phyloP scores from a whole-genome alignment of 106 monocot species.

The Acorus gramineus region DNA sequence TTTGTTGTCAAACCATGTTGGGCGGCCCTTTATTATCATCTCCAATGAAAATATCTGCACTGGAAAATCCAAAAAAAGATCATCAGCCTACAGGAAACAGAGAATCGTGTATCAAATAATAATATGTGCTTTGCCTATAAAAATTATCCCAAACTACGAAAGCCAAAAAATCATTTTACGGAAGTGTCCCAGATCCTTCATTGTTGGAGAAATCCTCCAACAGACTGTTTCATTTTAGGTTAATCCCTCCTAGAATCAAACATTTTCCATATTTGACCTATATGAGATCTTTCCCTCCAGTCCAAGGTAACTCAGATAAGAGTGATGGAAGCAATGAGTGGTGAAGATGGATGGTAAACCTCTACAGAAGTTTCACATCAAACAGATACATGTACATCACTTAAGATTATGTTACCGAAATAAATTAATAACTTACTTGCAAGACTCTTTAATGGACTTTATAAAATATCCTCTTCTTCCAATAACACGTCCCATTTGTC shows the following conservation, averaged over 20 bases:
- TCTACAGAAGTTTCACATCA: too few relatives aligned
- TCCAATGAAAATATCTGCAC: conserved; percentile 76
- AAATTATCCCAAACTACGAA: background rate
- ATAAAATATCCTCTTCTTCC: conserved; percentile 80
- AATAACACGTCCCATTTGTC: conserved; percentile 91
- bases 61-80: conserved; percentile 24
- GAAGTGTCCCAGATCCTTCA: background rate
- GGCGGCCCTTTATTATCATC: conserved; percentile 74
- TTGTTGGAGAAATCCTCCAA: too few relatives aligned
- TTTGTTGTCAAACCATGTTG: conserved; percentile 47
- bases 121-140: background rate
- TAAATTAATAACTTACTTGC: conserved; percentile 46
- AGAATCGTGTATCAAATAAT: background rate
- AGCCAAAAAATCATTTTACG: background rate
- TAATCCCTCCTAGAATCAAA: background rate
- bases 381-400: background rate
- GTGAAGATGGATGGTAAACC: too few relatives aligned
- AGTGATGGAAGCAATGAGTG: too few relatives aligned
- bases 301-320: too few relatives aligned
- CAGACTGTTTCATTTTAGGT: too few relatives aligned
- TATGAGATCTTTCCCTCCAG: background rate
- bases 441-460: conserved; percentile 56
- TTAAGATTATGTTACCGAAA: background rate
- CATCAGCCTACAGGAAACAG: background rate
- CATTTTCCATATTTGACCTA: background rate